These are phyloP conservation scores for Huiozyma naganishii DNA, from an alignment of 805 yeast species.

Conservation along the genomic window DNA sequence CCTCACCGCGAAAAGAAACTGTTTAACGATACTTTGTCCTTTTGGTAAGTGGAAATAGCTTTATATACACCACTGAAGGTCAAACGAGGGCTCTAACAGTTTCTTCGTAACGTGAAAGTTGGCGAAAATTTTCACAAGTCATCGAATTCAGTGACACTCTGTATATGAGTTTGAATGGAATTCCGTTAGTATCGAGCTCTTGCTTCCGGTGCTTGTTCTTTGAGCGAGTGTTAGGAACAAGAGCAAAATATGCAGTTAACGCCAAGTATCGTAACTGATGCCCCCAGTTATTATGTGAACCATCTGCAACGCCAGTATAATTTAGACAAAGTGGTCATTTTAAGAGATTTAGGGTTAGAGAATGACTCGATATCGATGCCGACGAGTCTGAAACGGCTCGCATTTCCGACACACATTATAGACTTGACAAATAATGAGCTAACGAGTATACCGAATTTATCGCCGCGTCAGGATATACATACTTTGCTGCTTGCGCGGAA, in stretches of 20 bases:
- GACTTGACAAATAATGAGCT: conserved; percentile 74
- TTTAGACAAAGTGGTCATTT: conserved; percentile 18
- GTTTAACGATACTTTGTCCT: not conserved
- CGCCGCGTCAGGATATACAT: conserved; percentile 28
- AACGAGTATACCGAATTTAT: conserved; percentile 40
- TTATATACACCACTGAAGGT: too few relatives aligned
- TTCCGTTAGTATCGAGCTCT: too few relatives aligned
- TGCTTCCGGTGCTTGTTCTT: too few relatives aligned
- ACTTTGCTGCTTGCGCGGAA: conserved; percentile 58
- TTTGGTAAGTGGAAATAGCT: not conserved
- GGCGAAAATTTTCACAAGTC: too few relatives aligned
- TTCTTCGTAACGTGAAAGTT: too few relatives aligned
- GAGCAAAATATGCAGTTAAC: conserved; percentile 41
- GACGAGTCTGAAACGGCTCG: conserved; percentile 32
- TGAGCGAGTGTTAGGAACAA: too few relatives aligned
- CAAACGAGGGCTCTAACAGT: too few relatives aligned
- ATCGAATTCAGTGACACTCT: too few relatives aligned
- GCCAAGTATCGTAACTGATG: conserved; percentile 22
- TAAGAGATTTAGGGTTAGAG: conserved; percentile 30
- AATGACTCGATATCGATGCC: conserved; percentile 33
- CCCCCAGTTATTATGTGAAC: conserved; percentile 36
- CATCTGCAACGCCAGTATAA: conserved; percentile 29
- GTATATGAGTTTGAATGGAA: too few relatives aligned
- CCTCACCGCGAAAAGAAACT: not conserved
- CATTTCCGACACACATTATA: conserved; percentile 41